Base-by-base conservation (phyloP, 2,329 filamentous ascomycete genomes). In the Paramyrothecium roridum region DNA sequence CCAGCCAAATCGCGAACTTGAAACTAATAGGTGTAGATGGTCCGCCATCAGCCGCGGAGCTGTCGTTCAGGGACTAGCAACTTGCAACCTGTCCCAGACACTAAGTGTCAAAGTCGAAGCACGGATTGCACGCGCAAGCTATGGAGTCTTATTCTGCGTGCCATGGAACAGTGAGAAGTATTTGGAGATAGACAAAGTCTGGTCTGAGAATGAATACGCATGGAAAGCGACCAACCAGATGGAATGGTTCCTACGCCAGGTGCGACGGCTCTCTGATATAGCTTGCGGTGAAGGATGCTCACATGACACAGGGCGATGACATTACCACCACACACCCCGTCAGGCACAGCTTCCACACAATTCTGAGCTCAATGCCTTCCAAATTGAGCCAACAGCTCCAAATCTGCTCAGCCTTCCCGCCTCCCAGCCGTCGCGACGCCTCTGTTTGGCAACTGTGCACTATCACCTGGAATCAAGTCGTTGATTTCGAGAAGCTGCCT, bases 41-140 rank as follows among this genome's bases (percentile, higher is more conserved):
- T 69, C 66, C 0, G 71, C 72, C 0, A 66, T 73, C 3, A 70
- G 67, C 20, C 66, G 70, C 0, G 70, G 72, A 2, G 72, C 71
- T 1, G 70, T 70, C 4, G 50, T 68, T 0, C 60, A 62, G 0
- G 69, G 67, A 0, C 53, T 70, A 1, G 53, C 55, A 1, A 13
- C 30, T 2, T 8, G 45, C 2, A 22, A 50, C 0, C 46, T 59
- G 0, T 56, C 49, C 0, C 2, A 50, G 0, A 48, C 50, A 0
- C 23, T 67, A 0, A 37, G 50, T 1, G 23, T 64, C 0, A 54
- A 21, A 0, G 60, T 71, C 0, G 53, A 54, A 7, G 47, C 60
- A 1, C 62, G 70, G 4, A 26, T 73, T 7, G 63, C 68, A 1
- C 59, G 70, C 0, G 50, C 57, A 7, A 71, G 67, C 12, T 73